phyloP scores from a whole-genome alignment of 2,329 filamentous ascomycete species.

The Aureobasidium sp. region DNA sequence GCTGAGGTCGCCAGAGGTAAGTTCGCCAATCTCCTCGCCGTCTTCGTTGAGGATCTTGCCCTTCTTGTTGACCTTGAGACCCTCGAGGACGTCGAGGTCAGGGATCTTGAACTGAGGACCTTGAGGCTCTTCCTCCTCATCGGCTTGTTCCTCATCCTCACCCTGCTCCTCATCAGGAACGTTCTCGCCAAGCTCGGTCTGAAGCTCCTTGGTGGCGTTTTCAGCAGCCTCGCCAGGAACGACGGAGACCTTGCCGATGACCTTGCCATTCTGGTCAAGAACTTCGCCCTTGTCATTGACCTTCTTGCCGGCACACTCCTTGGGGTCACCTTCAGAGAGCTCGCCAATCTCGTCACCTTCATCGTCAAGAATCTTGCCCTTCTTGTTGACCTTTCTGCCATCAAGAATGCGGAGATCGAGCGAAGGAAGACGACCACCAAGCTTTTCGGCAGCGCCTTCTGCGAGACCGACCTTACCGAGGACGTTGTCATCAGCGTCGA shows the following conservation, averaged over 20 bases:
- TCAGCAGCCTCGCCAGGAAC: constrained; percentile 45
- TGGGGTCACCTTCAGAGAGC: constrained; percentile 40
- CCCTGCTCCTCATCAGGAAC: constrained; percentile 26
- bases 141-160: constrained; percentile 26
- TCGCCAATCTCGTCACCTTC: constrained; percentile 46
- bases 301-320: constrained; percentile 40
- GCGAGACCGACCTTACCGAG: constrained; percentile 45
- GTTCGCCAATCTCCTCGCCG: constrained; percentile 47
- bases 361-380: constrained; percentile 46
- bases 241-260: constrained; percentile 43
- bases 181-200: constrained; percentile 41
- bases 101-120: constrained; percentile 31
- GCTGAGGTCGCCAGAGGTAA: constrained; percentile 50
- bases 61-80: constrained; percentile 54
- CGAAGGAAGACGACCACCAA: constrained; percentile 33
- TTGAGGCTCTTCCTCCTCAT: constrained; percentile 19
- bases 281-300: constrained; percentile 46
- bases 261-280: constrained; percentile 43
- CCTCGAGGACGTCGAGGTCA: constrained; percentile 42
- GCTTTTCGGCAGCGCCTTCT: constrained; percentile 42
- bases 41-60: constrained; percentile 47
- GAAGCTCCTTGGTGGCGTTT: constrained; percentile 41
- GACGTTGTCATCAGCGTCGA: constrained; percentile 45
- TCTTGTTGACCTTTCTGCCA: constrained; percentile 52
- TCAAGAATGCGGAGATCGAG: constrained; percentile 44